Evolutionary conservation across 2,329 filamentous ascomycete genomes (phyloP), one percentile per base, ranked within the genome.

Genomic region (Coniochaeta sp.): DNA sequence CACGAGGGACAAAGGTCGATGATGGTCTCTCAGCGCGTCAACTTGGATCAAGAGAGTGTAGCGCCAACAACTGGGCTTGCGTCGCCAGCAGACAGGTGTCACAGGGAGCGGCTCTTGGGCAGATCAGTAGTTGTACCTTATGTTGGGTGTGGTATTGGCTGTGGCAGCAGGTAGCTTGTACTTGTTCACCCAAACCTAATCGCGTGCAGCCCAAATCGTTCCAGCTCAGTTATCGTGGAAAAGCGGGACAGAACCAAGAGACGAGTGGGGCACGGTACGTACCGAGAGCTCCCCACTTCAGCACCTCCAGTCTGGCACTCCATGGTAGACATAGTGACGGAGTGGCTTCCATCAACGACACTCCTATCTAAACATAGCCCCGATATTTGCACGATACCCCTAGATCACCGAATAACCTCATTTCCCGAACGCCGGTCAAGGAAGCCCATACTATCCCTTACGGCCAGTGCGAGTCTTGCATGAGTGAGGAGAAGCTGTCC

Each of bases 231-330:
- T 40, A 40, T 40, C 35, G 35, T 40, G 16, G 35, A 22, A 40
- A n/a, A n/a, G 6, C 16, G 20, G 35, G 35, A 10, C 10, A 16
- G 16, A 22, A 10, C 14, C 18, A 13, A 22, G 13, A 5, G n/a
- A n/a, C n/a, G 18, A 16, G 18, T 22, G 18, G 18, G 20, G n/a
- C n/a, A 18, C 18, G 13, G 38, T 22, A 42, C 33, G 33, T 38
- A 38, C 33, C 33, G 38, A 42, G 38, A 42, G 38, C 38, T 42
- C 38, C 38, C 38, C 38, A 24, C 38, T 24, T 40, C 35, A 40
- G n/a, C 18, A 24, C 38, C 18, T 42, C 35, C 12, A n/a, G n/a
- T n/a, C n/a, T n/a, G n/a, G n/a, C n/a, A n/a, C n/a, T n/a, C n/a
- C n/a, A n/a, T n/a, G n/a, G n/a, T n/a, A n/a, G n/a, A n/a, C 33